Evolutionary conservation across 2,329 filamentous ascomycete species (phyloP), one percentile per base, ranked within the genome.

Genomic region (Graphium sp.): DNA sequence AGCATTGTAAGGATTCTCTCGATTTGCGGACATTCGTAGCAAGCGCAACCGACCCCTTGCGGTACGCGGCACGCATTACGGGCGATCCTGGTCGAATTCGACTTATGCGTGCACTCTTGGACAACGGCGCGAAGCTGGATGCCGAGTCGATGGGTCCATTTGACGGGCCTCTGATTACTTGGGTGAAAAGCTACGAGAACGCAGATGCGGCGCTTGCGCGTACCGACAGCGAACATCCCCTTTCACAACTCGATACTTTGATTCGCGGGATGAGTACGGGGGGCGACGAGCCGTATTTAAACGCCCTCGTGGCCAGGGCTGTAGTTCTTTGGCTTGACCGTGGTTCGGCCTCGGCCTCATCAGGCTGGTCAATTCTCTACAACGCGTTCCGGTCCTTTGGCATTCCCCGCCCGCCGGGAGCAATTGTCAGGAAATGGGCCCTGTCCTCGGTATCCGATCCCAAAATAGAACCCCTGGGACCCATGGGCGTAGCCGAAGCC

Each of bases 271-370:
- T n/a, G n/a, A n/a, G n/a, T n/a, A n/a, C n/a, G n/a, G n/a, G n/a
- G n/a, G n/a, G n/a, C n/a, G n/a, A n/a, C n/a, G n/a, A n/a, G n/a
- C n/a, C 14, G n/a, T 21, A 31, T 20, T 14, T 31, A 5, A 13
- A 16, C 2, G 18, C 24, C 10, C 13, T 31, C 12, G 18, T 23
- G 18, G 29, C 17, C 10, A 13, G 29, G 5, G 18, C 22, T n/a
- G 13, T 31, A n/a, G 29, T 26, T 7, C 24, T 31, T 4, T 31
- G 29, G 29, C 26, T 31, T 23, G 29, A 31, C n/a, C 24, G 29
- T 12, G 29, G 29, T 4, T 20, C 29, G 5, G 18, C 22, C 18
- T 17, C 19, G 23, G 4, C 27, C 12, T 23, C 21, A 11, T 31
- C 24, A 4, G 23, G 18, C 4, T 31, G 29, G 29, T 26, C 29